phyloP scores from a whole-genome alignment of 257 asterid species.

The Hygrophila difformis region DNA sequence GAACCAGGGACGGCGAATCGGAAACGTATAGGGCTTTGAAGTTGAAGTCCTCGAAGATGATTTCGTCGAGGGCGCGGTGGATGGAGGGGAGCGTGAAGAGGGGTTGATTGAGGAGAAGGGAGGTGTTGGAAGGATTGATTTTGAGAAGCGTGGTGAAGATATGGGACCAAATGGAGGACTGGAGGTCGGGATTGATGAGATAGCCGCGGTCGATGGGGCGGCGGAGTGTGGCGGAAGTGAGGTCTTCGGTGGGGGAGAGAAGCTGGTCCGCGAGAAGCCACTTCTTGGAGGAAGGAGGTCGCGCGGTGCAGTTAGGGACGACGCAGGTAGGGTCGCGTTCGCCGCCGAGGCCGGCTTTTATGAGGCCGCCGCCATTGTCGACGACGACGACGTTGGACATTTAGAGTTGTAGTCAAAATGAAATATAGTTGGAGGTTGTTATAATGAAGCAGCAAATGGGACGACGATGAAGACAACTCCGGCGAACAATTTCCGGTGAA shows the following conservation, averaged over 20 bases:
- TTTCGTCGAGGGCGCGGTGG: constrained; percentile 63
- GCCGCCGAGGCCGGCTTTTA: constrained; percentile 88
- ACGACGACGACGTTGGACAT: constrained; percentile 75
- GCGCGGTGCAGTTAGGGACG: constrained; percentile 85
- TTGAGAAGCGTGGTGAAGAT: constrained; percentile 64
- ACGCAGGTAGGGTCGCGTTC: constrained; percentile 75
- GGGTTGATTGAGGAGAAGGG: constrained; percentile 84
- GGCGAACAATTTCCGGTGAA: too few species aligned
- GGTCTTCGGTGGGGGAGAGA: constrained; percentile 77
- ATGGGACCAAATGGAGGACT: constrained; percentile 74
- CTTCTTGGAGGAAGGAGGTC: constrained; percentile 77
- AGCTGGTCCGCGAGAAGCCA: constrained; percentile 78
- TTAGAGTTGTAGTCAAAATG: too few species aligned
- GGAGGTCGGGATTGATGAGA: constrained; percentile 85
- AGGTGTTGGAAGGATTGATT: constrained; percentile 47
- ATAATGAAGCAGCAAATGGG: too few species aligned
- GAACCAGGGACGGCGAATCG: constrained; percentile 81
- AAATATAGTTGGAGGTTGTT: too few species aligned
- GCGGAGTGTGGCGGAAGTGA: constrained; percentile 93
- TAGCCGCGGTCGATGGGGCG: constrained; percentile 95
- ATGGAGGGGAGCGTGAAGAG: constrained; percentile 81
- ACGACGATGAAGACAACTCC: too few species aligned
- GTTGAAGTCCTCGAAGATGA: constrained; percentile 77
- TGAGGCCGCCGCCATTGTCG: constrained; percentile 89
- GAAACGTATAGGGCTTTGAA: constrained; percentile 63